Evolutionary conservation across 2,329 filamentous ascomycete species (phyloP).

Genomic region (Leptographium radiaticola): DNA sequence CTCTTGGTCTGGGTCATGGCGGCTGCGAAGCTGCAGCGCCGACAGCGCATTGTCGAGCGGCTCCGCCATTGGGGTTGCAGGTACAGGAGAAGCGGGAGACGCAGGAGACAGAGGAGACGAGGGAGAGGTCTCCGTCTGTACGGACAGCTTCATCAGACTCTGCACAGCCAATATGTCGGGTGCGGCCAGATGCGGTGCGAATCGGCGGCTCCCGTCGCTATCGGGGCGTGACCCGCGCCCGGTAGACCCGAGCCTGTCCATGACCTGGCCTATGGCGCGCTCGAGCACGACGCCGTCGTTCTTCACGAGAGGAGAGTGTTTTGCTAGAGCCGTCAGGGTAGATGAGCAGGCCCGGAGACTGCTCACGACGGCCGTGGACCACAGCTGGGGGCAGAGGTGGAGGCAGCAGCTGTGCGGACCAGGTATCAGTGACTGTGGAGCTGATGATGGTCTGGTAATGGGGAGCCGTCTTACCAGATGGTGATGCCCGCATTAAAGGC

Average conservation of each 20-base stretch:
- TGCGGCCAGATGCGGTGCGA: background rate
- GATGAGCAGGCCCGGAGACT: slow-evolving; percentile 34
- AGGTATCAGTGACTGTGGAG: background rate
- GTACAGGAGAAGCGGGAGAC: background rate
- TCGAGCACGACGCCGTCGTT: slow-evolving; percentile 34
- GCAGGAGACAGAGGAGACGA: background rate
- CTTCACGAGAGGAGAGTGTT: slow-evolving; percentile 30
- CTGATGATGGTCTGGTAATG: no score
- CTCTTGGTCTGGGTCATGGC: background rate
- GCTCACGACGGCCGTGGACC: slow-evolving; percentile 31
- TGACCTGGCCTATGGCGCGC: slow-evolving; percentile 29
- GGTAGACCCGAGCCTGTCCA: slow-evolving; percentile 18
- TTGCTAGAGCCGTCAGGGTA: slow-evolving; percentile 33
- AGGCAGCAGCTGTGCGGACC: slow-evolving; percentile 16
- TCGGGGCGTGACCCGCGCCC: background rate
- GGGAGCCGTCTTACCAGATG: slow-evolving; percentile 11
- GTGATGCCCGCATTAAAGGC: slow-evolving; percentile 29
- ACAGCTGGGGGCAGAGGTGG: slow-evolving; percentile 27
- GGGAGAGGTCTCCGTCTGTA: background rate
- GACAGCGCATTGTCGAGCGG: background rate
- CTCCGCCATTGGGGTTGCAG: background rate
- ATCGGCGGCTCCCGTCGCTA: background rate
- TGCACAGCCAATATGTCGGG: slow-evolving; percentile 6
- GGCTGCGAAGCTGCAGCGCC: background rate
- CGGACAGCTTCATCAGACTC: slow-evolving; percentile 3